phyloP scores from a whole-genome alignment of 257 asterid species.

The Rauvolfia tetraphylla region DNA sequence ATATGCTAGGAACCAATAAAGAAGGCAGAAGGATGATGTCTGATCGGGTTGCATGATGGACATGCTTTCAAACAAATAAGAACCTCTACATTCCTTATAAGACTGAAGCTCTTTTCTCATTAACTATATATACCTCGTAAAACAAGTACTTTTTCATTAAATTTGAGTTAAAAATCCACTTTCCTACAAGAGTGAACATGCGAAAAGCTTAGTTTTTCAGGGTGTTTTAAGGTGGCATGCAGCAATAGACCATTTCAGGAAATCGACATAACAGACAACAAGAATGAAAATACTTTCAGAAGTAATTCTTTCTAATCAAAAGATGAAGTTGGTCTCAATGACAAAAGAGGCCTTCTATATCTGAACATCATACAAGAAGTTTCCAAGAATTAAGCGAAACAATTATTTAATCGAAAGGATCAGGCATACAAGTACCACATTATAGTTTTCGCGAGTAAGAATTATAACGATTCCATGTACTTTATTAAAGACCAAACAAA shows the following conservation, averaged over 20 bases:
- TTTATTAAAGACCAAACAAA: not conserved
- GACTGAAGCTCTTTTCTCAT: not conserved
- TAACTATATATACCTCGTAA: not conserved
- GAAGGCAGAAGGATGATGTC: not conserved
- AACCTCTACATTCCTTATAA: not conserved
- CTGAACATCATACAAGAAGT: not conserved
- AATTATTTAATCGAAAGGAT: not conserved
- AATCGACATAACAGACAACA: not conserved
- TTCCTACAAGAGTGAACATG: not conserved
- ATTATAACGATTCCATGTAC: not conserved
- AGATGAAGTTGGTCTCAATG: not conserved
- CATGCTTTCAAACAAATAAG: not conserved
- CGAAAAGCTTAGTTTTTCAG: not conserved
- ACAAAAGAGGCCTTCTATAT: not conserved
- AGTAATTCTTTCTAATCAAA: not conserved
- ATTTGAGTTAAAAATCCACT: not conserved
- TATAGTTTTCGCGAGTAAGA: not conserved
- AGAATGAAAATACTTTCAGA: not conserved
- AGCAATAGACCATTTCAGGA: not conserved
- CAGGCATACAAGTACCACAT: not conserved
- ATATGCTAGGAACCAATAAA: not conserved
- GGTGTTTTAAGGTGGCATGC: not conserved
- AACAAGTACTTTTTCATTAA: not conserved
- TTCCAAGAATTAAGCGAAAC: not conserved
- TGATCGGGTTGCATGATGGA: not conserved